Evolutionary conservation across 371 early-diverging fungal species (phyloP).

Genomic region (Mortierella sp.): DNA sequence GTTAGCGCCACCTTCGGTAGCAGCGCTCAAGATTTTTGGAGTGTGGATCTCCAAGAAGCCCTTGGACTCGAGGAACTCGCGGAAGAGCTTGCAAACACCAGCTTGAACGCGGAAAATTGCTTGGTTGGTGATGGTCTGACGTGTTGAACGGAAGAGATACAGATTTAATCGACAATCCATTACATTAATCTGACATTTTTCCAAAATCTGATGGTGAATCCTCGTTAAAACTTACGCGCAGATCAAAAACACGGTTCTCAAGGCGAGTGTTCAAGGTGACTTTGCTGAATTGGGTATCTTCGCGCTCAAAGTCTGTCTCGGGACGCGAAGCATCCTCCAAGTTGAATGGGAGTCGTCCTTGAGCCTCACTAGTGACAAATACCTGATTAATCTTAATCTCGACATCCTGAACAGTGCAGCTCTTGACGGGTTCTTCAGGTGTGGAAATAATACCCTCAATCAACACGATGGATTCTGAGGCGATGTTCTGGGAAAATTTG

Average conservation of each 20-base stretch:
- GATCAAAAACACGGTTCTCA: slow-evolving; percentile 97
- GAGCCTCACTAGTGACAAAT: slow-evolving; percentile 83
- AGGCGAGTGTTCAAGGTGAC: slow-evolving; percentile 96
- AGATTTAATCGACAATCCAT: neutral
- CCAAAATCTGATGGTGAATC: neutral
- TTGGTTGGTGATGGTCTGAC: slow-evolving; percentile 93
- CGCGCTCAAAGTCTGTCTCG: slow-evolving; percentile 82
- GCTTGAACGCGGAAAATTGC: slow-evolving; percentile 98
- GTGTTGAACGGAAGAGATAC: neutral
- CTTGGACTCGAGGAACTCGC: slow-evolving; percentile 88
- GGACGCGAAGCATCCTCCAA: slow-evolving; percentile 96
- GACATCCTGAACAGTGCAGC: slow-evolving; percentile 91
- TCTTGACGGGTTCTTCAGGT: slow-evolving; percentile 88
- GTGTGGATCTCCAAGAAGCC: slow-evolving; percentile 99
- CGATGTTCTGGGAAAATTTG: slow-evolving; percentile 87
- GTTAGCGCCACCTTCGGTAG: slow-evolving; percentile 99
- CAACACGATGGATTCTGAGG: slow-evolving; percentile 91
- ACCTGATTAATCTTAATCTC: slow-evolving; percentile 85
- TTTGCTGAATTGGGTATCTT: slow-evolving; percentile 75
- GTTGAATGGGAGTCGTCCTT: slow-evolving; percentile 92
- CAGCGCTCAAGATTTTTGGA: slow-evolving; percentile 97
- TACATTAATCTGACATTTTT: neutral
- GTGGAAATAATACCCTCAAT: slow-evolving; percentile 86
- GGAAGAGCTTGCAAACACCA: slow-evolving; percentile 94
- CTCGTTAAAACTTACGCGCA: slow-evolving; percentile 72